These are phyloP conservation scores for Phytophthora sp. DNA, from an alignment of 352 stramenopile genomes.

Conservation along the genomic window DNA sequence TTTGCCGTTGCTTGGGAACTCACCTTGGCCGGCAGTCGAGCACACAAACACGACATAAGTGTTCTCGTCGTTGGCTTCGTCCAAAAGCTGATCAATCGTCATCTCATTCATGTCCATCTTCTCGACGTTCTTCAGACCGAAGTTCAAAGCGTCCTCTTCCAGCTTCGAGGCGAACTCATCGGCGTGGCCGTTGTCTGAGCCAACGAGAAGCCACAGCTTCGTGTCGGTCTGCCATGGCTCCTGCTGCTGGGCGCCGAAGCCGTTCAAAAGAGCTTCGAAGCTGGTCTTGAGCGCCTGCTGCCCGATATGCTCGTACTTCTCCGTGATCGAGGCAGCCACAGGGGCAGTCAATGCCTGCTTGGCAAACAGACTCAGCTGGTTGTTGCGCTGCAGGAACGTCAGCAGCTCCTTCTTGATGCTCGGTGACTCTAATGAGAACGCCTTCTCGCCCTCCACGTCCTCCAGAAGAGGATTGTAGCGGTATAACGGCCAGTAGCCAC, in stretches of 20 bases:
- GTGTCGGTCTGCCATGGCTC: constrained; percentile 74
- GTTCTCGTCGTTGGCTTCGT: constrained; percentile 76
- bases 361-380: constrained; percentile 90
- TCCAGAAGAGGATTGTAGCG: constrained; percentile 89
- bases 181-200: constrained; percentile 76
- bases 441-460: constrained; percentile 82
- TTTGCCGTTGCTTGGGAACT: constrained; percentile 83
- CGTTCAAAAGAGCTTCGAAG: constrained; percentile 77
- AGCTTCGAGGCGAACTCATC: constrained; percentile 80
- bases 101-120: constrained; percentile 89
- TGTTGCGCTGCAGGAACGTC: constrained; percentile 89
- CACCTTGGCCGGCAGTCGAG: constrained; percentile 80
- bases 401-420: constrained; percentile 92
- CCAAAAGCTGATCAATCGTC: constrained; percentile 66
- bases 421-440: constrained; percentile 90
- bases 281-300: constrained; percentile 86
- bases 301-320: constrained; percentile 81
- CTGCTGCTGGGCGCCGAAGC: constrained; percentile 52
- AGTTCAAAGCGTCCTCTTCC: constrained; percentile 67
- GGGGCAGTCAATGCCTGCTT: constrained; percentile 67
- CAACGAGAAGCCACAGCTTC: constrained; percentile 80
- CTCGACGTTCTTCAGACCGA: constrained; percentile 77
- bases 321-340: constrained; percentile 46
- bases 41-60: constrained; percentile 80
- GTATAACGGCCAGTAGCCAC: constrained; percentile 93